A percentile compares a stretch with the other conserved stretches of the same genome.
Evolutionary conservation across 176 grass and related monocot species (phyloP).

Genomic region (Oryza rufipogon): DNA sequence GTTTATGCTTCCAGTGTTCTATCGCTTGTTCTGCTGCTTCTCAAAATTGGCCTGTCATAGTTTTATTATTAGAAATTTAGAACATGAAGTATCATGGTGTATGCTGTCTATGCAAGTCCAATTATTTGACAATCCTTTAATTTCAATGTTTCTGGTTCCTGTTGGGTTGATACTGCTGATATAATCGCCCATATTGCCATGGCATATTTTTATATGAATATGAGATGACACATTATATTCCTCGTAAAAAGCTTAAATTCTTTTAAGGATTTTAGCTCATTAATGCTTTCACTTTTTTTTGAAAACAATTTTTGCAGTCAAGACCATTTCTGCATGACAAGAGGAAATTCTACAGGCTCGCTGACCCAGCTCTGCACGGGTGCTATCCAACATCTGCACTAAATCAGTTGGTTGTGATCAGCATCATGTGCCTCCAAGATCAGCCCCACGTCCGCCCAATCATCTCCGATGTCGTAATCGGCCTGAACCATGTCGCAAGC

Average conservation of each 20-base stretch:
- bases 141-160: not conserved
- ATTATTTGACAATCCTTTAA: not conserved
- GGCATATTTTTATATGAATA: not conserved
- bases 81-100: not conserved
- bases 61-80: not conserved
- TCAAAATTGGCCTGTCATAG: not conserved
- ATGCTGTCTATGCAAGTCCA: constrained; percentile 5
- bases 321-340: constrained; percentile 74
- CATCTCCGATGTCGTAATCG: constrained; percentile 69
- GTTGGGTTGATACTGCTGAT: not conserved
- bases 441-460: constrained; percentile 90
- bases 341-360: constrained; percentile 74
- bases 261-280: not conserved
- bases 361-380: constrained; percentile 67
- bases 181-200: not conserved
- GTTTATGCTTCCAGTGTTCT: not conserved
- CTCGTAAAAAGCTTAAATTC: not conserved
- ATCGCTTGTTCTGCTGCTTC: not conserved
- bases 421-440: constrained; percentile 93
- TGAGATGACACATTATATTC: not conserved
- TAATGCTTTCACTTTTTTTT: not conserved
- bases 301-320: constrained; percentile 50
- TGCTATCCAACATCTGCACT: constrained; percentile 67
- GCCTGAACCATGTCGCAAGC: constrained; percentile 70
- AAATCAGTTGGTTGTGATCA: constrained; percentile 78